Evolutionary conservation across 176 grass and related monocot genomes (phyloP).

Genomic region (Phyllostachys edulis): DNA sequence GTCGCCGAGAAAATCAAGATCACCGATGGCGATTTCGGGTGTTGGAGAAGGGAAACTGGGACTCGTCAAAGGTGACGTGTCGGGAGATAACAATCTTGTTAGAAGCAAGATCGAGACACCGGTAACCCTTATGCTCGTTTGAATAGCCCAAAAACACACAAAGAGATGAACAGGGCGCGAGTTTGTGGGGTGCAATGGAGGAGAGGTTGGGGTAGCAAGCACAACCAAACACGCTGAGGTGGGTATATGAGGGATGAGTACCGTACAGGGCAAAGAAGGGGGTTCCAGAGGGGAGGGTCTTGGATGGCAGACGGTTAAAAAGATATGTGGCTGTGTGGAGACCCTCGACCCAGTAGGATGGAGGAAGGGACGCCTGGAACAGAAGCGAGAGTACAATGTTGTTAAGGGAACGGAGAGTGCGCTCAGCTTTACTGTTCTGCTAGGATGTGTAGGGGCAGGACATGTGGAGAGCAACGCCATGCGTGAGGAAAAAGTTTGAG

Average conservation of each 20-base stretch:
- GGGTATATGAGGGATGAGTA: not conserved
- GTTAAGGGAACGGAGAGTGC: too few relatives aligned
- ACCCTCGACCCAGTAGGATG: too few relatives aligned
- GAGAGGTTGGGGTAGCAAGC: not conserved
- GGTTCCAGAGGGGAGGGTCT: not conserved
- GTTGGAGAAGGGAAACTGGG: not conserved
- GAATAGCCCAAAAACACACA: not conserved
- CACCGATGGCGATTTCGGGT: not conserved
- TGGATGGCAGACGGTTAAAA: not conserved
- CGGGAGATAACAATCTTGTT: not conserved
- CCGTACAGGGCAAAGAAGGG: not conserved
- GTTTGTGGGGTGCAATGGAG: not conserved
- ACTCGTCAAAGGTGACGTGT: not conserved
- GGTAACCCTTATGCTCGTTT: not conserved
- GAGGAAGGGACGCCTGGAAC: too few relatives aligned
- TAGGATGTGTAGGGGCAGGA: too few relatives aligned
- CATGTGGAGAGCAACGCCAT: too few relatives aligned
- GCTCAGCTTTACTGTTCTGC: too few relatives aligned
- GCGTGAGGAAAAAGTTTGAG: too few relatives aligned
- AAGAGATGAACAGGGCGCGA: not conserved
- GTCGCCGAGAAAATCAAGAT: not conserved
- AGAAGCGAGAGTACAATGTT: too few relatives aligned
- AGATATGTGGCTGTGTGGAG: too few relatives aligned
- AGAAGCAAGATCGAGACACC: not conserved
- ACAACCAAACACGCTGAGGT: not conserved